A percentile compares a stretch with the other conserved stretches of the same genome.
phyloP scores from a whole-genome alignment of 1,139 yeast species.

The Pichia sp. region DNA sequence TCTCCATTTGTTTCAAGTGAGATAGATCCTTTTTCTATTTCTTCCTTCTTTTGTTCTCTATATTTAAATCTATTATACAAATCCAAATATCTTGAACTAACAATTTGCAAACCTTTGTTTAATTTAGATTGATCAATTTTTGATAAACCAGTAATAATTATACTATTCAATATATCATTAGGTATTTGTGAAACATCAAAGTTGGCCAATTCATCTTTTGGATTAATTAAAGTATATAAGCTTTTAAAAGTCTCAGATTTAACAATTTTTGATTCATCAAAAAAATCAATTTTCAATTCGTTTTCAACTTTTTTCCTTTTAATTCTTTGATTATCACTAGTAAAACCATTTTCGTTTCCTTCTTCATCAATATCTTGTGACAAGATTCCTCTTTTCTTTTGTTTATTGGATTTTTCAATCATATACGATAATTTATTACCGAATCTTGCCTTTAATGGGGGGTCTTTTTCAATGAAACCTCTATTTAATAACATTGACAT shows the following conservation, averaged over 20 bases:
- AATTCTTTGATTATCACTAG: slow-evolving; percentile 21
- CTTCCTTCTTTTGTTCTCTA: not conserved
- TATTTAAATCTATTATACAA: slow-evolving; percentile 5
- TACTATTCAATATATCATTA: slow-evolving; percentile 53
- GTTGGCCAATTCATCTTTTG: slow-evolving; percentile 47
- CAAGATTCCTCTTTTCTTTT: slow-evolving; percentile 25
- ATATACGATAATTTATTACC: slow-evolving; percentile 28
- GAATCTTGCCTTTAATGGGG: slow-evolving; percentile 26
- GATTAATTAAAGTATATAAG: slow-evolving; percentile 57
- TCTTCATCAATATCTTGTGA: slow-evolving; percentile 20
- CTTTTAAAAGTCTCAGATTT: slow-evolving; percentile 35
- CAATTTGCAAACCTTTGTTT: slow-evolving; percentile 61
- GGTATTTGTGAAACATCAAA: slow-evolving; percentile 71
- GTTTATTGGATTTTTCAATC: slow-evolving; percentile 23
- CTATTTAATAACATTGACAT: slow-evolving; percentile 31
- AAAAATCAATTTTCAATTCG: slow-evolving; percentile 19
- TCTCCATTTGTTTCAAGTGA: too few relatives aligned
- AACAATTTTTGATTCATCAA: slow-evolving; percentile 34
- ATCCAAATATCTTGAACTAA: slow-evolving; percentile 44
- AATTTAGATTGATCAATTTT: slow-evolving; percentile 49
- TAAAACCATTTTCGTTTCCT: slow-evolving; percentile 15
- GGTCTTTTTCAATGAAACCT: slow-evolving; percentile 39
- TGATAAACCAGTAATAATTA: slow-evolving; percentile 59
- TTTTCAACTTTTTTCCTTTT: slow-evolving; percentile 24
- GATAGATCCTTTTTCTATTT: too few relatives aligned